These are phyloP conservation scores for Xylaria sp. DNA, from an alignment of 2,329 filamentous ascomycete species.

Conservation along the genomic window DNA sequence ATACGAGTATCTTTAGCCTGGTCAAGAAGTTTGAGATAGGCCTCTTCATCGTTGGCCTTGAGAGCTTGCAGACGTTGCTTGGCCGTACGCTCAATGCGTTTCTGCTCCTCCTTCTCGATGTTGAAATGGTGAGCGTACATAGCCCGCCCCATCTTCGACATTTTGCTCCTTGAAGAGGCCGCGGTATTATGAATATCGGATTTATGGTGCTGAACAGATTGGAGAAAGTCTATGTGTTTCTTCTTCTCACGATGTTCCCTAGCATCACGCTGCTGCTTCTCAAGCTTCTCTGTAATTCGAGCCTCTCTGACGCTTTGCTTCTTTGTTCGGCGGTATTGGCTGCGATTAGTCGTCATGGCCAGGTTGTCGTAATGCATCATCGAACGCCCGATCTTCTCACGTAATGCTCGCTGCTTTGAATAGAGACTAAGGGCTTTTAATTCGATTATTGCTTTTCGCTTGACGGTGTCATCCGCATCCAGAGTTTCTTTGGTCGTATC, in stretches of 20 bases:
- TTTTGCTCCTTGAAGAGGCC: constrained; percentile 74
- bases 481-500: constrained; percentile 76
- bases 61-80: constrained; percentile 99
- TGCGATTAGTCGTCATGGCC: constrained; percentile 95
- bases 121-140: constrained; percentile 93
- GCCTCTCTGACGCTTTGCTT: constrained; percentile 96
- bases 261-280: constrained; percentile 98
- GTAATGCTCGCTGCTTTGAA: constrained; percentile 85
- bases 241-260: constrained; percentile 97
- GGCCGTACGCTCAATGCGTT: constrained; percentile 94
- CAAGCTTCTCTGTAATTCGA: constrained; percentile 96
- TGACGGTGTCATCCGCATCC: constrained; percentile 82
- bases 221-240: constrained; percentile 92
- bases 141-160: constrained; percentile 86
- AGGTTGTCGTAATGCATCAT: constrained; percentile 97
- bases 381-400: constrained; percentile 87
- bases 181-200: constrained; percentile 79
- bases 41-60: constrained; percentile 99
- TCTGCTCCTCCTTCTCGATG: constrained; percentile 99
- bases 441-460: constrained; percentile 91
- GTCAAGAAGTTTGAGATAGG: constrained; percentile 95
- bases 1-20: constrained; percentile 99
- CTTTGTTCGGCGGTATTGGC: constrained; percentile 92
- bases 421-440: constrained; percentile 92
- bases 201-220: constrained; percentile 84